These are phyloP conservation scores for Haematococcus lacustris DNA, from an alignment of 139 green algal genomes.

Conservation along the genomic window DNA sequence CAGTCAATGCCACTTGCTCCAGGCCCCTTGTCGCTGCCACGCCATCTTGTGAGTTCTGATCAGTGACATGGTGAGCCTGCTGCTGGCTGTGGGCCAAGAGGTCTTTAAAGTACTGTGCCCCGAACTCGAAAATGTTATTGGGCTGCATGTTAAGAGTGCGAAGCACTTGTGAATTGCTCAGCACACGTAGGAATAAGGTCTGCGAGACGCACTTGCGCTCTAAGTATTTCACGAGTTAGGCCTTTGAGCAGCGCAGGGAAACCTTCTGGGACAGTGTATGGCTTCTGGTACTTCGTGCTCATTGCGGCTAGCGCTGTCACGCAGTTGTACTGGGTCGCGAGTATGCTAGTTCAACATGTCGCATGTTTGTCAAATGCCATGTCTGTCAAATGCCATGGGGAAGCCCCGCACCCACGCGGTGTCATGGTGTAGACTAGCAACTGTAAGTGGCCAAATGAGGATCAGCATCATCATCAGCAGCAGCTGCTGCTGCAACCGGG, in stretches of 20 bases:
- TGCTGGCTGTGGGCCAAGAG: slow-evolving; percentile 13
- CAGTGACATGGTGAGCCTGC: neutral
- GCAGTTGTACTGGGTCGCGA: too few relatives aligned
- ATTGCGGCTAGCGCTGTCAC: too few relatives aligned
- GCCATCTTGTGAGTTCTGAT: neutral
- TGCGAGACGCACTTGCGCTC: slow-evolving; percentile 30
- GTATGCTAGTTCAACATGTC: too few relatives aligned
- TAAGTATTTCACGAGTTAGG: slow-evolving; percentile 57
- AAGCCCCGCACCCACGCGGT: too few relatives aligned
- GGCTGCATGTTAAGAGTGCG: slow-evolving; percentile 32
- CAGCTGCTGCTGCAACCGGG: too few relatives aligned
- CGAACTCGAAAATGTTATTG: slow-evolving; percentile 67
- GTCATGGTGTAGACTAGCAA: too few relatives aligned
- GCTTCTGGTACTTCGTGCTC: slow-evolving; percentile 58
- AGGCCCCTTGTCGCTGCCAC: neutral
- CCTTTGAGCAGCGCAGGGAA: slow-evolving; percentile 60
- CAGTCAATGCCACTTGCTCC: slow-evolving; percentile 9
- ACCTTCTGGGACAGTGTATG: slow-evolving; percentile 47
- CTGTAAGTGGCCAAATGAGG: too few relatives aligned
- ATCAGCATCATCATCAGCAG: too few relatives aligned
- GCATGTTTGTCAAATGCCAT: too few relatives aligned
- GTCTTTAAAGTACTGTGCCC: slow-evolving; percentile 55
- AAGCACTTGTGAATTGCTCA: neutral
- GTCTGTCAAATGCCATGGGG: too few relatives aligned
- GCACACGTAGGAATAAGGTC: neutral